phyloP scores from a whole-genome alignment of 2,329 filamentous ascomycete genomes.

The Trichoderma aggressivum region DNA sequence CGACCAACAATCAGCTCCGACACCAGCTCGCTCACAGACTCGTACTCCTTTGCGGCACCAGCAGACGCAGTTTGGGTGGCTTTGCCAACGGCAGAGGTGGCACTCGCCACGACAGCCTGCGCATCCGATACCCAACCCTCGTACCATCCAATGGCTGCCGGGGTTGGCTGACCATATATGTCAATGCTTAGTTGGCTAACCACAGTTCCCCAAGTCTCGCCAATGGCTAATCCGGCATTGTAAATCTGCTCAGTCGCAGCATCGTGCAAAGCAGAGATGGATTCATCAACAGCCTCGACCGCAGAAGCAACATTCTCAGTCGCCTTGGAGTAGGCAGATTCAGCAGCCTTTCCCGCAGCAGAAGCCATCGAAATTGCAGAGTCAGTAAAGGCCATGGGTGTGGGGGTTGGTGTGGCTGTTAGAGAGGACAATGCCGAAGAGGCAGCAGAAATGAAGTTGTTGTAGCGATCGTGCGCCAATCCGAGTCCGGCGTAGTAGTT shows the following conservation, averaged over 20 bases:
- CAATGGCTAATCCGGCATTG: conserved; percentile 37
- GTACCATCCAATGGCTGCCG: conserved; percentile 56
- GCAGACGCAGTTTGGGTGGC: conserved; percentile 60
- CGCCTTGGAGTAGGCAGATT: conserved; percentile 48
- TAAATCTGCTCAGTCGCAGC: conserved; percentile 41
- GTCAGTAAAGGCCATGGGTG: conserved; percentile 50
- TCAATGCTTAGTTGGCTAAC: conserved; percentile 64
- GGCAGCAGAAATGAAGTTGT: conserved; percentile 68
- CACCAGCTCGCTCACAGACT: conserved; percentile 66
- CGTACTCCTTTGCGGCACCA: conserved; percentile 61
- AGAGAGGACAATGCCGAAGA: conserved; percentile 63
- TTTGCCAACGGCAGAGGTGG: conserved; percentile 44
- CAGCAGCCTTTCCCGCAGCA: conserved; percentile 47
- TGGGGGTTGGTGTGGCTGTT: conserved; percentile 60
- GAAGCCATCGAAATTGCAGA: conserved; percentile 50
- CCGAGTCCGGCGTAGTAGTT: conserved; percentile 78
- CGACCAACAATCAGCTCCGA: conserved; percentile 74
- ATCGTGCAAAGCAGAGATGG: conserved; percentile 43
- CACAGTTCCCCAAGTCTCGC: conserved; percentile 39
- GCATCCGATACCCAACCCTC: conserved; percentile 46
- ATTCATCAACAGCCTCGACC: conserved; percentile 37
- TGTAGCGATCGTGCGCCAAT: conserved; percentile 74
- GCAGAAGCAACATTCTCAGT: conserved; percentile 41
- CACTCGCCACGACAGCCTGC: conserved; percentile 57
- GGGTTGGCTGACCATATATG: conserved; percentile 67